These are phyloP conservation scores for Tricholoma flavovirens DNA, from an alignment of 768 basidiomycete genomes.

Conservation along the genomic window DNA sequence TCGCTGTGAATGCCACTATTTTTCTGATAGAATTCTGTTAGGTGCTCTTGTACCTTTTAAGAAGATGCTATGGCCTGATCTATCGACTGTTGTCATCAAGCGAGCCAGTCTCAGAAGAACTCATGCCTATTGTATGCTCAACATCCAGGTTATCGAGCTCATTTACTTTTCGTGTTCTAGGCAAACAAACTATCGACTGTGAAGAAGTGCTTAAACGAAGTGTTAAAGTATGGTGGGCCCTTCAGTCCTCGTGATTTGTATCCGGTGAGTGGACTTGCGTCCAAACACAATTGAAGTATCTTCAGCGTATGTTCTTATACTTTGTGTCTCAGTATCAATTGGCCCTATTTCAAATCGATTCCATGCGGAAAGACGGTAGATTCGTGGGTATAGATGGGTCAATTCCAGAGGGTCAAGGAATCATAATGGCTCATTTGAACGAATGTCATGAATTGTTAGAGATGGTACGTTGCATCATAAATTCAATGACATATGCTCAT, in stretches of 20 bases:
- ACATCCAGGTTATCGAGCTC: background rate
- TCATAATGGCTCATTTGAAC: conserved; percentile 91
- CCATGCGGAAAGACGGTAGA: conserved; percentile 87
- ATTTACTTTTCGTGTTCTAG: conserved; percentile 31
- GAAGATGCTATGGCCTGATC: conserved; percentile 94
- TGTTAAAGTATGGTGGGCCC: conserved; percentile 90
- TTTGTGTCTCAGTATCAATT: conserved; percentile 69
- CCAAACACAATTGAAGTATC: background rate
- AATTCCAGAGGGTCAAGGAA: conserved; percentile 94
- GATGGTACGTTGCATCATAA: conserved; percentile 54
- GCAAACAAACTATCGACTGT: conserved; percentile 96
- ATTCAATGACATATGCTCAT: background rate
- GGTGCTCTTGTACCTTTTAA: conserved; percentile 88
- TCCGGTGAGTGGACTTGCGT: conserved; percentile 53
- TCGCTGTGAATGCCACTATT: background rate
- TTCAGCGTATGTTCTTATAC: background rate
- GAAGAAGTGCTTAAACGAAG: conserved; percentile 95
- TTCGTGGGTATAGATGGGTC: conserved; percentile 84
- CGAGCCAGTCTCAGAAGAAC: conserved; percentile 95
- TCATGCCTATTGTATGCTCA: conserved; percentile 84
- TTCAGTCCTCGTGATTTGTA: conserved; percentile 90
- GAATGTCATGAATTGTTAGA: conserved; percentile 95
- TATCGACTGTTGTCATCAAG: conserved; percentile 90
- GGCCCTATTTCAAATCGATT: conserved; percentile 92
- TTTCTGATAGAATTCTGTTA: conserved; percentile 23